Evolutionary conservation across 805 yeast genomes (phyloP), one percentile per base, ranked within the genome.

Genomic region (Cyberlindnera meyerae): DNA sequence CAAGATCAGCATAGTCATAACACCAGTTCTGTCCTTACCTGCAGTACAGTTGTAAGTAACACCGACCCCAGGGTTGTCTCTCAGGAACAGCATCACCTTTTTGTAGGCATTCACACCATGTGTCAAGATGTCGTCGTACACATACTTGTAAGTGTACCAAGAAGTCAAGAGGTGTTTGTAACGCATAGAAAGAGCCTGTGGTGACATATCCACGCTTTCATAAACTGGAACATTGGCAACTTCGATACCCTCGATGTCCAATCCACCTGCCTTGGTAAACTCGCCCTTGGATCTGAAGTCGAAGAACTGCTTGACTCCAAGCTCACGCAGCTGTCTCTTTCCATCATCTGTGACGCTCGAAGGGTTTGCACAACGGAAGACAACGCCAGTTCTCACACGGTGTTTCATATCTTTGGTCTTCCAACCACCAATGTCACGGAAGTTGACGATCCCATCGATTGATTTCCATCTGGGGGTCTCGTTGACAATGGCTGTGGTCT

Each of bases 11-110:
- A 86, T 82, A 3, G 79, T 72, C 45, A 82, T 54, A 11, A 84
- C 67, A 0, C 95, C 95, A 0, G 95, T 85, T 29, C 95, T 70
- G 55, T 86, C 95, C 56, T 85, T 86, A 3, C 95, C 95, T 1
- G 90, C 90, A 4, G 89, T 75, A 60, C 95, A 86, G 54, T 84
- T 90, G 57, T 79, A 75, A 8, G 81, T 58, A 40, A 86, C 61
- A 3, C 74, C 71, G 15, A 61, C 63, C n/a, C 61, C 57, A 4
- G 76, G 70, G 27, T 65, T 55, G 39, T 81, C 85, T 31, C 78
- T 63, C 31, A 86, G 62, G 49, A 66, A 74, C 31, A 61, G 57
- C 48, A 84, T 73, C 22, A 85, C 68, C 8, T 55, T 53, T 31
- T 61, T 65, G 52, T 72, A 79, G 5, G 75, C 63, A 4, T 50